phyloP scores from a whole-genome alignment of 805 yeast genomes.

The Yamadazyma nakazawae region DNA sequence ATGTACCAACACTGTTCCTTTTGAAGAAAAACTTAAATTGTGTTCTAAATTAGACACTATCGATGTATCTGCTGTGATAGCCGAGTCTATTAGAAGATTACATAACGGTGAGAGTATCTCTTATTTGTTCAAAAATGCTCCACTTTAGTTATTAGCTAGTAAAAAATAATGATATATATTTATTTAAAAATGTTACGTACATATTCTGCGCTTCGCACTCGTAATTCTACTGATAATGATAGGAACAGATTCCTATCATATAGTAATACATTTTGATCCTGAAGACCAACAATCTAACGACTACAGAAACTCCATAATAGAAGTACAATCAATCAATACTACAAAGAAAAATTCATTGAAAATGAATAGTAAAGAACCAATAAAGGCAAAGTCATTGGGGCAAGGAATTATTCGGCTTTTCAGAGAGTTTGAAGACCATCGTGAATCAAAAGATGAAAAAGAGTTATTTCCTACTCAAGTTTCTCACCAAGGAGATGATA shows the following conservation, averaged over 20 bases:
- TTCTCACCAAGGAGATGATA: slow-evolving; percentile 45
- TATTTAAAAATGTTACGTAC: background rate
- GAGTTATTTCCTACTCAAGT: slow-evolving; percentile 1
- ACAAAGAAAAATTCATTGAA: slow-evolving; percentile 15
- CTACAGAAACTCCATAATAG: slow-evolving; percentile 30
- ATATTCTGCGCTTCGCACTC: background rate
- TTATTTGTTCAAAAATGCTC: slow-evolving; percentile 69
- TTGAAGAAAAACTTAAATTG: slow-evolving; percentile 53
- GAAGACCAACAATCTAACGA: slow-evolving; percentile 17
- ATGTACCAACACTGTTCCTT: slow-evolving; percentile 92
- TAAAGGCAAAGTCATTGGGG: slow-evolving; percentile 65
- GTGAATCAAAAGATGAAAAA: slow-evolving; percentile 3
- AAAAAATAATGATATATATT: background rate
- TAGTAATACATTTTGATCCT: slow-evolving; percentile 25
- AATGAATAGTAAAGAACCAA: slow-evolving; percentile 36
- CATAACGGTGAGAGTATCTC: slow-evolving; percentile 97
- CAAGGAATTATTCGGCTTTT: slow-evolving; percentile 70
- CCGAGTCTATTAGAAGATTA: slow-evolving; percentile 90
- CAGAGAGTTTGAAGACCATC: slow-evolving; percentile 45
- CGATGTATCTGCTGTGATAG: slow-evolving; percentile 82
- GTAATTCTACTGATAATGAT: slow-evolving; percentile 12
- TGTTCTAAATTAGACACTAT: slow-evolving; percentile 75
- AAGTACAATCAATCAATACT: slow-evolving; percentile 26
- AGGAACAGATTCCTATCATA: slow-evolving; percentile 41
- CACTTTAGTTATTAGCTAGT: slow-evolving; percentile 16